Evolutionary conservation across 169 alveolate species (phyloP).

Genomic region (Toxoplasma gondii): DNA sequence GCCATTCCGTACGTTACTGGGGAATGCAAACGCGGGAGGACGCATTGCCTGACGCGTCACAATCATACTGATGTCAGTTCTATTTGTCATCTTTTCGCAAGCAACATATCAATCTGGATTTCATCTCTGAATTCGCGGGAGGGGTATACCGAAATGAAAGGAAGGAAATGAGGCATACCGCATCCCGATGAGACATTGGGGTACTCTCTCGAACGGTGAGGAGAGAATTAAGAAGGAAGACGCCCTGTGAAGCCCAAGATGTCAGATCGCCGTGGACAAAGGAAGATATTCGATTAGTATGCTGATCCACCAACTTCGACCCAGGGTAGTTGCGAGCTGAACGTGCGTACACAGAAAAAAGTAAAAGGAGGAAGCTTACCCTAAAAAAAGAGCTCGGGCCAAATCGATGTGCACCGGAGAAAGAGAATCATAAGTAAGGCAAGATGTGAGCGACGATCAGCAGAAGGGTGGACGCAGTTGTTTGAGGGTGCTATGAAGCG

Average conservation of each 20-base stretch:
- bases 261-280: conserved; percentile 96
- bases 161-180: conserved; percentile 63
- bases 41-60: too few species aligned
- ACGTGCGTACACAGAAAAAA: neutral
- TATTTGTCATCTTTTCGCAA: too few species aligned
- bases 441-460: too few species aligned
- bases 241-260: conserved; percentile 98
- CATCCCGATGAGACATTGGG: conserved; percentile 91
- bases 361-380: neutral
- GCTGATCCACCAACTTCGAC: neutral
- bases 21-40: too few species aligned
- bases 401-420: neutral
- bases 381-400: neutral
- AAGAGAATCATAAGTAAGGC: neutral
- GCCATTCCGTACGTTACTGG: too few species aligned
- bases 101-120: too few species aligned
- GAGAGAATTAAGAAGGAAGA: conserved; percentile 94
- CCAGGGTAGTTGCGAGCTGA: neutral
- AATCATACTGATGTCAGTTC: too few species aligned
- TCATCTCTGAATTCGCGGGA: too few species aligned
- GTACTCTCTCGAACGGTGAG: conserved; percentile 93
- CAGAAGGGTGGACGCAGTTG: too few species aligned
- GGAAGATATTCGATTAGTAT: neutral
- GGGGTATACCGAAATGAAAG: neutral
- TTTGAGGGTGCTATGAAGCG: conserved; percentile 33